Conservation (phyloP, 257 asterid genomes). For the Verbascum thapsus region DNA sequence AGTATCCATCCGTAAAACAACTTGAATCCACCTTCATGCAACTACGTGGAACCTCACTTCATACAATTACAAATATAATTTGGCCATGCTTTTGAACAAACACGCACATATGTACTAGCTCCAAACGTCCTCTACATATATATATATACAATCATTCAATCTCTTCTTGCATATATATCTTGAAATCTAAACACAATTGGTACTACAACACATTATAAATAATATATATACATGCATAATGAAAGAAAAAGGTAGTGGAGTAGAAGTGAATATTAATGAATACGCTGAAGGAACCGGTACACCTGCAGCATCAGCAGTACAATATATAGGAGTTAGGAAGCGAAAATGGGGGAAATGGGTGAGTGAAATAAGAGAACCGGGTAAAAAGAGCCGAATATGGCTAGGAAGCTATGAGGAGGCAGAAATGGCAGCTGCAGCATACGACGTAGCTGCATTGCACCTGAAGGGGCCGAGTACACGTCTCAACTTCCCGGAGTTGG, state of each 20-base stretch:
- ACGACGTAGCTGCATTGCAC: slow-evolving; percentile 57
- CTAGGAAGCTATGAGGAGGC: slow-evolving; percentile 39
- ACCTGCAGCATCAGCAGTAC: too few species aligned
- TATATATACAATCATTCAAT: neutral
- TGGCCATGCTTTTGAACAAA: neutral
- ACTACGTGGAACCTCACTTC: slow-evolving; percentile 26
- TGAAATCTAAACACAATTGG: too few species aligned
- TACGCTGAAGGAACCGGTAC: too few species aligned
- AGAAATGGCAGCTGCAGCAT: slow-evolving; percentile 66
- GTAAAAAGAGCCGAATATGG: slow-evolving; percentile 45
- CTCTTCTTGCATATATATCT: too few species aligned
- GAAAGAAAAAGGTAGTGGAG: neutral
- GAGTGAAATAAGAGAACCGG: slow-evolving; percentile 46
- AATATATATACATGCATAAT: neutral
- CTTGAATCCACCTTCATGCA: slow-evolving; percentile 33
- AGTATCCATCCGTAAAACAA: slow-evolving; percentile 12
- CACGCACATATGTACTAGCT: too few species aligned
- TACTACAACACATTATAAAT: too few species aligned
- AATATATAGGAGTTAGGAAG: slow-evolving; percentile 37
- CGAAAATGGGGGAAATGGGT: slow-evolving; percentile 54
- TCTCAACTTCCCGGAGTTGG: slow-evolving; percentile 54
- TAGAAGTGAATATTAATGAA: neutral
- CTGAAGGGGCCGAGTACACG: slow-evolving; percentile 42
- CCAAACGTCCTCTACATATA: neutral
- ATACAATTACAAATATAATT: neutral